A percentile compares a stretch with the other conserved stretches of the same genome.
These are phyloP conservation scores for Zygotorulaspora sp. DNA, from an alignment of 805 yeast species.

Conservation along the genomic window DNA sequence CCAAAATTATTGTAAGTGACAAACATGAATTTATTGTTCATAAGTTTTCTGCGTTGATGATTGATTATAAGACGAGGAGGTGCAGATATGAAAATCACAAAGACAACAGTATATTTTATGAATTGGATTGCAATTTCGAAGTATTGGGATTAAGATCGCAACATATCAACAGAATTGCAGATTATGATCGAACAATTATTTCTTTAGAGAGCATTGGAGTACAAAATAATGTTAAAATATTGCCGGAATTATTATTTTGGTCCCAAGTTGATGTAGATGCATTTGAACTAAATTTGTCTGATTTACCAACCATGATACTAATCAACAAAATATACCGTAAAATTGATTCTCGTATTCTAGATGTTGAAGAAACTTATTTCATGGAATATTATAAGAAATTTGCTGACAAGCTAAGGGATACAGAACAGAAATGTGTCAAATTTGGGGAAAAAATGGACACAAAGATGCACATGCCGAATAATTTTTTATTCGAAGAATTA, in stretches of 20 bases:
- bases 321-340: conserved; percentile 24
- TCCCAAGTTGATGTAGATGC: conserved; percentile 24
- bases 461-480: conserved; percentile 14
- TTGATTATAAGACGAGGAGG: conserved; percentile 24
- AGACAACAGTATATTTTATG: conserved; percentile 16
- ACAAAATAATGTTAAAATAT: conserved; percentile 21
- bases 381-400: conserved; percentile 28
- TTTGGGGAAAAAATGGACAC: conserved; percentile 11
- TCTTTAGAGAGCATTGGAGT: conserved; percentile 20
- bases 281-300: conserved; percentile 27
- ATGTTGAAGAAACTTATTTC: conserved; percentile 31
- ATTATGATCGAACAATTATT: conserved; percentile 21
- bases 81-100: conserved; percentile 8
- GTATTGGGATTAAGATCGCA: conserved; percentile 21
- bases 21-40: conserved; percentile 28
- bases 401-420: conserved; percentile 21
- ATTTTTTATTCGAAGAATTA: conserved; percentile 26
- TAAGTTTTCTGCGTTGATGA: conserved; percentile 30
- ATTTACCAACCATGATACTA: conserved; percentile 29
- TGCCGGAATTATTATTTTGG: conserved; percentile 23
- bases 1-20: conserved; percentile 35
- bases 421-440: conserved; percentile 19
- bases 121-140: conserved; percentile 20
- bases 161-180: conserved; percentile 19
- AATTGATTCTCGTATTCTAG: conserved; percentile 25